These are phyloP conservation scores for Actinomucor elegans DNA, from an alignment of 371 early-diverging fungal species.

Conservation along the genomic window DNA sequence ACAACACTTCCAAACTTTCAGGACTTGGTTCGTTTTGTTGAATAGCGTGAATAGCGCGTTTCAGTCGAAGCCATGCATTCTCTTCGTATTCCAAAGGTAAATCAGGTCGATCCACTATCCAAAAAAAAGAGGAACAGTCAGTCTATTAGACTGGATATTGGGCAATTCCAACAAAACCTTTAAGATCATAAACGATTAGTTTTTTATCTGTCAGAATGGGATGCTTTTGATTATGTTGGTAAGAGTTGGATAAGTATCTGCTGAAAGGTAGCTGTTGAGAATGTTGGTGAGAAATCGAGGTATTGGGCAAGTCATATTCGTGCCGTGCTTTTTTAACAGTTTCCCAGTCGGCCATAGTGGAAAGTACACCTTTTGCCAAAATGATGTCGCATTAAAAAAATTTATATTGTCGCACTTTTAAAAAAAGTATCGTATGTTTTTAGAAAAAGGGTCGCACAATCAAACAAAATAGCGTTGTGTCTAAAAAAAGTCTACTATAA, in stretches of 20 bases:
- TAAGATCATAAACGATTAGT: slow-evolving; percentile 33
- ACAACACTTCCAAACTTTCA: slow-evolving; percentile 83
- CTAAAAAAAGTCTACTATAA: too few species aligned
- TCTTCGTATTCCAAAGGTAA: slow-evolving; percentile 72
- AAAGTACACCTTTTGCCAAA: too few species aligned
- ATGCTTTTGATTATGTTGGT: slow-evolving; percentile 26
- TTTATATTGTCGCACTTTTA: too few species aligned
- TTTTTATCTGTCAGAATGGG: slow-evolving; percentile 42
- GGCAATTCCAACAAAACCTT: not conserved
- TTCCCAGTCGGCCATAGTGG: slow-evolving; percentile 14
- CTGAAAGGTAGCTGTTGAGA: slow-evolving; percentile 28
- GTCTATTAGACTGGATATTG: not conserved
- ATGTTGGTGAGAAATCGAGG: not conserved
- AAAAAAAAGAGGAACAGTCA: not conserved
- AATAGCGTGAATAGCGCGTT: slow-evolving; percentile 75
- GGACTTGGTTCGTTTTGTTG: slow-evolving; percentile 56
- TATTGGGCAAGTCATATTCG: not conserved
- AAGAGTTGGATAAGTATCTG: slow-evolving; percentile 24
- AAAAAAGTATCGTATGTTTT: too few species aligned
- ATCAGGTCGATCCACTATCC: slow-evolving; percentile 52
- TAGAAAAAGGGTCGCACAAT: too few species aligned
- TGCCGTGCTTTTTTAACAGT: slow-evolving; percentile 3
- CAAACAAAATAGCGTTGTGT: too few species aligned
- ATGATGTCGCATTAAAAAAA: too few species aligned
- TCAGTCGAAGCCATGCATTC: slow-evolving; percentile 66